These are phyloP conservation scores for Microcos paniculata DNA, from an alignment of 345 rosid species.

Conservation along the genomic window DNA sequence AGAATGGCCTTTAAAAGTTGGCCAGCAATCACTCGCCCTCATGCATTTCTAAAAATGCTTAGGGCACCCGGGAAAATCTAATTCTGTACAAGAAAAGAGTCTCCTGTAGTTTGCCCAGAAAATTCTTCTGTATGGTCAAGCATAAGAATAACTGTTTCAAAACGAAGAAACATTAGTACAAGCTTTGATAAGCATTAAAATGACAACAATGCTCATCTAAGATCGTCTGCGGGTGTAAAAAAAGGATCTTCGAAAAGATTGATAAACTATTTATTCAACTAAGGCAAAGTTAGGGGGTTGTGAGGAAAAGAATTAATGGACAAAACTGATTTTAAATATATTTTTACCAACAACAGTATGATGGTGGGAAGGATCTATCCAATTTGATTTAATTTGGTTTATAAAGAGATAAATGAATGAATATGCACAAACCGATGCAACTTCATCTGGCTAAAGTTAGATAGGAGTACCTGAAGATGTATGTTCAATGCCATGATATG, in stretches of 20 bases:
- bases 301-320: background rate
- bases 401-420: background rate
- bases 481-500: conserved; percentile 17
- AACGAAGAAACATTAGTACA: background rate
- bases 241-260: background rate
- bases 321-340: background rate
- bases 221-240: background rate
- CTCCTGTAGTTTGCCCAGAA: conserved; percentile 6
- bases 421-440: background rate
- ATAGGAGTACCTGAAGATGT: conserved; percentile 30
- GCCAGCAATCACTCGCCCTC: conserved; percentile 8
- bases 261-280: background rate
- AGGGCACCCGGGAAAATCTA: conserved; percentile 9
- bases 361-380: background rate
- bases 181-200: background rate
- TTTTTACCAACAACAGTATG: background rate
- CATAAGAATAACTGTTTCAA: conserved; percentile 17
- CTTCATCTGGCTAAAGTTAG: background rate
- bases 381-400: background rate
- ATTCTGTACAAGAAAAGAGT: conserved; percentile 12
- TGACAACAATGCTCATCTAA: background rate
- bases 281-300: background rate
- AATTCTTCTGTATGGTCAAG: conserved; percentile 10
- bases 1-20: conserved; percentile 21
- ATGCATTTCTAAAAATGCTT: background rate